Percentiles rank a stretch among this genome's conserved stretches.
Evolutionary conservation across 148 eudicot genomes (phyloP).

Genomic region (Chenopodium suecicum): DNA sequence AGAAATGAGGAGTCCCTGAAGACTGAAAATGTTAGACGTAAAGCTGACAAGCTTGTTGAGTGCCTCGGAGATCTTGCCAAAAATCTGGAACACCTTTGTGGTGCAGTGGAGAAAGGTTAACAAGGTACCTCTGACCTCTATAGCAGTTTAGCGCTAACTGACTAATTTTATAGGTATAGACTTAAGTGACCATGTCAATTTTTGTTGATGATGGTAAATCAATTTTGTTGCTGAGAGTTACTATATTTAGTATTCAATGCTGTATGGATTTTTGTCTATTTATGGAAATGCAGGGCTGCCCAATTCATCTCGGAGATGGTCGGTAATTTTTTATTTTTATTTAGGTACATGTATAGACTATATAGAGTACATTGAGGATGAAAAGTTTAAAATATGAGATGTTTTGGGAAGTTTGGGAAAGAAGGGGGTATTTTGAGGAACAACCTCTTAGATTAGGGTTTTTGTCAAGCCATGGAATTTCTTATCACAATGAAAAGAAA

Average conservation of each 20-base stretch:
- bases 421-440: neutral
- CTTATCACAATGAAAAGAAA: neutral
- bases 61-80: constrained; percentile 49
- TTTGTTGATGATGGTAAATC: constrained; percentile 11
- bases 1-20: constrained; percentile 35
- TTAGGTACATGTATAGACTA: neutral
- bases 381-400: neutral
- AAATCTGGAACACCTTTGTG: constrained; percentile 51
- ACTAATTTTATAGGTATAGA: constrained; percentile 1
- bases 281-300: neutral
- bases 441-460: neutral
- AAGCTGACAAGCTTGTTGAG: constrained; percentile 62
- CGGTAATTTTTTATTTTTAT: no score
- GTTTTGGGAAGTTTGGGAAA: neutral
- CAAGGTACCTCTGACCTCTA: neutral
- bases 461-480: neutral
- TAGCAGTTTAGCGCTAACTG: constrained; percentile 7
- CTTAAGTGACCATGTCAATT: constrained; percentile 1
- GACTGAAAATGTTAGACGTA: constrained; percentile 37
- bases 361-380: neutral
- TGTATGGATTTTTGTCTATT: neutral
- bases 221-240: neutral
- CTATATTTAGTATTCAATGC: neutral
- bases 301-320: neutral
- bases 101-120: constrained; percentile 38